Percentiles rank a stretch among this genome's conserved stretches.
Conservation (phyloP, 441 rosid species). For the Pelargonium hybrid region DNA sequence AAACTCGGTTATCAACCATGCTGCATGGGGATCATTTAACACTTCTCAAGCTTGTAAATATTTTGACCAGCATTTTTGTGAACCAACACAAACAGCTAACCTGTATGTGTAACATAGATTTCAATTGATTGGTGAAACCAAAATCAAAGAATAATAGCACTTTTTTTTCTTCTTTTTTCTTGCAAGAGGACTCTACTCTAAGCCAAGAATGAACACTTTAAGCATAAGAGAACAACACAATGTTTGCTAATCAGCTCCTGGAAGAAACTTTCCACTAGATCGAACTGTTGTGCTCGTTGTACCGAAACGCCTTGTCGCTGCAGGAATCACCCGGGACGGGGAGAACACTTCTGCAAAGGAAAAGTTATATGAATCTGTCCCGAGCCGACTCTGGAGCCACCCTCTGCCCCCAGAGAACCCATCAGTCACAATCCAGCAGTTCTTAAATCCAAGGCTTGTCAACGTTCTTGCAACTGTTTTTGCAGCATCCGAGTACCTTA, state of each 20-base stretch:
- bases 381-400: constrained; percentile 79
- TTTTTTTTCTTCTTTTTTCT: too few relatives aligned
- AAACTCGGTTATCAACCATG: too few relatives aligned
- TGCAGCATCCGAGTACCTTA: constrained; percentile 67
- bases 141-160: constrained; percentile 20
- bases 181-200: constrained; percentile 9
- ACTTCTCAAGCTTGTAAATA: too few relatives aligned
- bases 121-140: too few relatives aligned
- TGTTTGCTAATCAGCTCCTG: constrained; percentile 49
- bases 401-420: constrained; percentile 84
- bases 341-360: constrained; percentile 56
- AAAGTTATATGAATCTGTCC: constrained; percentile 64
- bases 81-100: too few relatives aligned
- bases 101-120: too few relatives aligned
- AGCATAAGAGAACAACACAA: not conserved
- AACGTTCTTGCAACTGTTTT: constrained; percentile 62
- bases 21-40: too few relatives aligned
- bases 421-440: constrained; percentile 58
- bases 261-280: constrained; percentile 41
- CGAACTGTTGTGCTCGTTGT: constrained; percentile 29
- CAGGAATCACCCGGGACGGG: constrained; percentile 54
- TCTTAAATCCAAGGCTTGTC: constrained; percentile 61
- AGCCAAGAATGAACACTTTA: constrained; percentile 15
- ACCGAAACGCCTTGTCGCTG: constrained; percentile 45
- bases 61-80: too few relatives aligned